Percentiles rank a stretch among this genome's conserved stretches.
phyloP scores from a whole-genome alignment of 768 basidiomycete species.

The Russula olivacea region DNA sequence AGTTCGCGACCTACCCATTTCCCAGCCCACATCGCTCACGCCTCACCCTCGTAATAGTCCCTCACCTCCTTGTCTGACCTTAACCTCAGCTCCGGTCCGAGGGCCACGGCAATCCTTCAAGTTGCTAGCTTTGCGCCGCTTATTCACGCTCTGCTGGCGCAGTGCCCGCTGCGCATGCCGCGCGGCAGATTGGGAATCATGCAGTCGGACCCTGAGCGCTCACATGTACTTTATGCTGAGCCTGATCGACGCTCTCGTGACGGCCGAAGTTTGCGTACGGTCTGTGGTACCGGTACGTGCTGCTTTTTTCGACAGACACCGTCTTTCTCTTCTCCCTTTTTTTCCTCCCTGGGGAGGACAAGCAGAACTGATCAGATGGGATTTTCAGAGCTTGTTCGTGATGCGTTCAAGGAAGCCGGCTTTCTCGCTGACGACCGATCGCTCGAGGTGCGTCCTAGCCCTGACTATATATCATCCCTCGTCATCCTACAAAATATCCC shows the following conservation, averaged over 20 bases:
- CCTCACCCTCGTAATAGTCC: conserved; percentile 65
- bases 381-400: conserved; percentile 28
- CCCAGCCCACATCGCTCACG: conserved; percentile 48
- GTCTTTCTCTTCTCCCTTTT: no score
- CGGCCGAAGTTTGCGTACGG: conserved; percentile 32
- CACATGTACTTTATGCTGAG: conserved; percentile 54
- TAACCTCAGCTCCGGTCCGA: conserved; percentile 19
- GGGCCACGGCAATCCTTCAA: conserved; percentile 35
- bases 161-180: conserved; percentile 1
- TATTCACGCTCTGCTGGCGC: conserved; percentile 26
- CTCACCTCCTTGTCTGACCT: neutral
- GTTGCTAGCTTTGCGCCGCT: conserved; percentile 33
- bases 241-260: conserved; percentile 33
- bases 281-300: conserved; percentile 28
- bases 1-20: conserved; percentile 12
- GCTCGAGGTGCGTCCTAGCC: conserved; percentile 31
- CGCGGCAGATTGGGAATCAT: no score
- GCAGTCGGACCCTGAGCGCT: conserved; percentile 38
- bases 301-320: no score
- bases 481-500: no score
- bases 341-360: no score
- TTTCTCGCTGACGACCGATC: conserved; percentile 33
- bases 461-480: no score
- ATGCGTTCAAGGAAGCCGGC: conserved; percentile 31
- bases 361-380: neutral